Evolutionary conservation across 202 grass and related monocot species (phyloP), one percentile per base, ranked within the genome.

Genomic region (Schoenoplectus tabernaemontani): DNA sequence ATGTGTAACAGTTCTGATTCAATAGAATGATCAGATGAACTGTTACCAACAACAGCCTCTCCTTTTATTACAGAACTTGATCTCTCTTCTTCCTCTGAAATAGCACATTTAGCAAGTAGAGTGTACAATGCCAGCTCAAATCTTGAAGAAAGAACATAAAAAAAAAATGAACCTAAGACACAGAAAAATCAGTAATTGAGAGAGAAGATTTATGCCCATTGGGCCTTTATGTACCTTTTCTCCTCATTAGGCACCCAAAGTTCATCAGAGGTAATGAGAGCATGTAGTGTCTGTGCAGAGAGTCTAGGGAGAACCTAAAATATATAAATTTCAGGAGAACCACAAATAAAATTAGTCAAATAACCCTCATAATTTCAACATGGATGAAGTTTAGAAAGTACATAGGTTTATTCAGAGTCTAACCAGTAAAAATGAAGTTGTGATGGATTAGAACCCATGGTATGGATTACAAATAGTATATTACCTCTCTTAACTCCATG

Each of bases 231-330:
- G 78, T 91, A 98, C 96, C 91, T 79, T 91, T 98, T 98, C 87
- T 98, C 96, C 85, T 98, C 96, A 57, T 98, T 91, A 83, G 91
- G 96, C 60, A 95, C 90, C 96, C 96, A 98, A 65, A 98, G 85
- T 86, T 92, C 88, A 7, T 95, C 92, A 63, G 91, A 98, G 47
- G 89, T 95, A 83, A 95, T 82, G 64, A 98, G 86, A 2, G 90
- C 64, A 82, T 95, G 96, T 70, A 98, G 84, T 82, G 96, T 98
- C 87, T 98, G 96, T 82, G 91, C 91, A 77, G 96, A 98, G 82
- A 98, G 89, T 85, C 92, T 94, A 26, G 96, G 91, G 53, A 95
- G 83, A 39, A 98, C 89, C 96, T 98, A 86, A 32, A 23, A 75
- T 64, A 44, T 13, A 59, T 43, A 77, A 41, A 43, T 44, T 79